Percentiles rank a stretch among this genome's conserved stretches.
Evolutionary conservation across 2,329 filamentous ascomycete genomes (phyloP).

Genomic region (Stachybotrys chlorohalonatus): DNA sequence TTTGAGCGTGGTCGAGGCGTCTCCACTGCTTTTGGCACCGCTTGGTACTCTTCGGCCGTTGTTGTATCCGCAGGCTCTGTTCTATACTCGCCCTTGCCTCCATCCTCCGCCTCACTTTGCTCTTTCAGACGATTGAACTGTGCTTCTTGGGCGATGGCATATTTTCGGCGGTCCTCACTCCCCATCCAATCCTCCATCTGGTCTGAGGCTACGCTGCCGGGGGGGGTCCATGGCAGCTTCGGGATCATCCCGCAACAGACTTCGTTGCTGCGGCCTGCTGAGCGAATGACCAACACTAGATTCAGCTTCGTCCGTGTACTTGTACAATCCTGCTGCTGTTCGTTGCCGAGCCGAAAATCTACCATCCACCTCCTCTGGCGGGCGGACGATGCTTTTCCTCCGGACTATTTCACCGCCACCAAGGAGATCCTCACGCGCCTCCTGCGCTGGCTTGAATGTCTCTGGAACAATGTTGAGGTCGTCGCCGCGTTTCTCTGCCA

Average conservation of each 20-base stretch:
- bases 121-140: conserved; percentile 23
- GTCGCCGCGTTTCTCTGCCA: conserved; percentile 69
- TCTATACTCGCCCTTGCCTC: neutral
- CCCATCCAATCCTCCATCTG: conserved; percentile 68
- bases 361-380: conserved; percentile 66
- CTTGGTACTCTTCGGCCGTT: neutral
- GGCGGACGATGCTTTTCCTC: conserved; percentile 54
- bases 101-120: neutral
- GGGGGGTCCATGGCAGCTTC: conserved; percentile 33
- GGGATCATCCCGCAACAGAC: conserved; percentile 3
- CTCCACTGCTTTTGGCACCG: neutral
- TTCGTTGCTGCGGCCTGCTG: neutral
- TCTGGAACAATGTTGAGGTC: conserved; percentile 86
- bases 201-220: neutral
- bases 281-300: conserved; percentile 14
- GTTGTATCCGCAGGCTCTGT: neutral
- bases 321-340: conserved; percentile 59
- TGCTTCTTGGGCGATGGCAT: conserved; percentile 57
- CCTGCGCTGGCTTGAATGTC: conserved; percentile 59
- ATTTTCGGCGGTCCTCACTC: conserved; percentile 66
- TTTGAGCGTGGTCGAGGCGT: neutral
- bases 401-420: conserved; percentile 30
- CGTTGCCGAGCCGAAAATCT: conserved; percentile 66
- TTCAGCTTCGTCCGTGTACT: conserved; percentile 53
- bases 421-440: conserved; percentile 32